Percentiles rank a stretch among this genome's conserved stretches.
Evolutionary conservation across 2,329 filamentous ascomycete species (phyloP).

Genomic region (Phyllosticta citriasiana): DNA sequence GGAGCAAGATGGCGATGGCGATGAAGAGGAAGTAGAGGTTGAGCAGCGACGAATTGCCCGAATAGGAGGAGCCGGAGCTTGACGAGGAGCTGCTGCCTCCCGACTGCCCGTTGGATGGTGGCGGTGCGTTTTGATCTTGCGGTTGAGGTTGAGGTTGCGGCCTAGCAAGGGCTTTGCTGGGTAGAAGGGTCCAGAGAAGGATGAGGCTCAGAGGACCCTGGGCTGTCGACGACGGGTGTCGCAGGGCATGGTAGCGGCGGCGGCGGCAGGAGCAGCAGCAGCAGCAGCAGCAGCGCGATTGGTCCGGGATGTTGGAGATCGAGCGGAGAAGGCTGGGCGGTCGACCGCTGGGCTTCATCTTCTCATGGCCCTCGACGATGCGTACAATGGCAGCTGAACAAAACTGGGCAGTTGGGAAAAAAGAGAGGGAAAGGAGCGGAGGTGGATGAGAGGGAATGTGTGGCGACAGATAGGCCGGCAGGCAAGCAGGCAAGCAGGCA

Average conservation of each 20-base stretch:
- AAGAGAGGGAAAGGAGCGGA: neutral
- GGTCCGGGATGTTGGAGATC: neutral
- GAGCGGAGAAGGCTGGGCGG: neutral
- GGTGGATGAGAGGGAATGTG: neutral
- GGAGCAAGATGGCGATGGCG: conserved; percentile 38
- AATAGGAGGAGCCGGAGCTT: conserved; percentile 4
- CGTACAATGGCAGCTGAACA: neutral
- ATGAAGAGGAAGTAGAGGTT: conserved; percentile 49
- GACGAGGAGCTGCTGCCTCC: neutral
- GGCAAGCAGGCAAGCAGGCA: neutral
- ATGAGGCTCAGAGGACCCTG: conserved; percentile 7
- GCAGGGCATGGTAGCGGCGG: neutral
- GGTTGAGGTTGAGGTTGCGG: neutral
- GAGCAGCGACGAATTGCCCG: conserved; percentile 20
- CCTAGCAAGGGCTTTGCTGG: conserved; percentile 22
- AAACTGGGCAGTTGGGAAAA: neutral
- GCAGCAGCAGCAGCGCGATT: neutral
- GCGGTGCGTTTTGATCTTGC: conserved; percentile 7
- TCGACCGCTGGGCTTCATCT: neutral
- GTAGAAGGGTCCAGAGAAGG: conserved; percentile 23
- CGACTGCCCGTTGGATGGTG: neutral
- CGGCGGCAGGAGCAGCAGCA: neutral
- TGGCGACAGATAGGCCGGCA: neutral
- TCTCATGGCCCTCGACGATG: neutral
- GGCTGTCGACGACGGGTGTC: neutral